phyloP scores from a whole-genome alignment of 2,329 filamentous ascomycete genomes.

The Aspergillus aculeatus region DNA sequence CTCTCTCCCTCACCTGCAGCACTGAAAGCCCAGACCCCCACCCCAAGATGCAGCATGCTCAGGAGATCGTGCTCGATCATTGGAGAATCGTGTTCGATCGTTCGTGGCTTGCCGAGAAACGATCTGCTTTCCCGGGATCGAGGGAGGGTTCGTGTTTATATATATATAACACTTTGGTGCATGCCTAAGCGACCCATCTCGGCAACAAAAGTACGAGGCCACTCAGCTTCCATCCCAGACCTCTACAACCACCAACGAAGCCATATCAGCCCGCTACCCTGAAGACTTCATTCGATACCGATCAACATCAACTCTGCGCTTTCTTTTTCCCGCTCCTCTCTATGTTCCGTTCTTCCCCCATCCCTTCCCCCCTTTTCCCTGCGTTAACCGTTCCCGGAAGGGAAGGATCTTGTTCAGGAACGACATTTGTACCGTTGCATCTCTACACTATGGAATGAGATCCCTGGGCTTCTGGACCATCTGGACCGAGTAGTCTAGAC shows the following conservation, averaged over 20 bases:
- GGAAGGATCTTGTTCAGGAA: neutral
- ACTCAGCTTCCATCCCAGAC: neutral
- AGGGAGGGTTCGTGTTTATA: slow-evolving; percentile 6
- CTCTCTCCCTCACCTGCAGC: slow-evolving; percentile 7
- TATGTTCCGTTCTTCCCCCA: neutral
- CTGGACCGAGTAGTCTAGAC: neutral
- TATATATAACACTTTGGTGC: neutral
- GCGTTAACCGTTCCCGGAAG: slow-evolving; percentile 5
- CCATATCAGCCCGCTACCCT: neutral
- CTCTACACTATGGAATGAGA: slow-evolving; percentile 20
- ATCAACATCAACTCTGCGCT: neutral
- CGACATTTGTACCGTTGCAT: slow-evolving; percentile 6
- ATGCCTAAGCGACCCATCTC: neutral
- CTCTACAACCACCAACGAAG: neutral
- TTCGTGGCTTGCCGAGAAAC: slow-evolving; percentile 7
- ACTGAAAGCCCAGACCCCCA: neutral
- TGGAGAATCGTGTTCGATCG: slow-evolving; percentile 14
- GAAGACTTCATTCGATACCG: neutral
- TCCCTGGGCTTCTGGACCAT: slow-evolving; percentile 8
- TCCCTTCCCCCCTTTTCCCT: neutral
- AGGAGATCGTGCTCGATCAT: slow-evolving; percentile 13
- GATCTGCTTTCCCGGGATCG: slow-evolving; percentile 15
- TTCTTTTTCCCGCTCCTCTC: neutral
- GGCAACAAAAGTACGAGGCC: slow-evolving; percentile 2
- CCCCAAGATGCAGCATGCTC: neutral